Conservation (phyloP, 768 basidiomycete genomes). For the Lactarius quietus region DNA sequence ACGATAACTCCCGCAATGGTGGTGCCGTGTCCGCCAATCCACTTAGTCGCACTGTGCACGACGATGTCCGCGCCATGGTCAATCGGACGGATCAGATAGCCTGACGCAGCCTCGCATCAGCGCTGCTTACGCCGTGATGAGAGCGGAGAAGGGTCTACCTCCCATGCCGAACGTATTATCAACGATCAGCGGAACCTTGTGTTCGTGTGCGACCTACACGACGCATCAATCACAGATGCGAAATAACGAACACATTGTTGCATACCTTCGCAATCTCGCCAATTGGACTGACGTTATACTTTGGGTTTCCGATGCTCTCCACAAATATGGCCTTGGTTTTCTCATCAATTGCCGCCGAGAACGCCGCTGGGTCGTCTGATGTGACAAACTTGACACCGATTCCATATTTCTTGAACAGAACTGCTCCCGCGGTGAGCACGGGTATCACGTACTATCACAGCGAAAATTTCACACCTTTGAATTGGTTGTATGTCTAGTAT, state of each 20-base stretch:
- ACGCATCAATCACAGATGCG: background rate
- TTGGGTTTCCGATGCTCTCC: conserved; percentile 79
- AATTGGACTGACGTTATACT: conserved; percentile 61
- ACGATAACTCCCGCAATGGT: conserved; percentile 75
- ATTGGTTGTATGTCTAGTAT: conserved; percentile 63
- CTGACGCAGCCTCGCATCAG: conserved; percentile 15
- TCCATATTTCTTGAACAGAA: conserved; percentile 66
- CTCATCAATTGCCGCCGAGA: conserved; percentile 66
- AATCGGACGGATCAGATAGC: conserved; percentile 66
- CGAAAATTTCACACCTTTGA: conserved; percentile 47
- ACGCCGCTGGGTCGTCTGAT: conserved; percentile 51
- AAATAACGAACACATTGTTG: background rate
- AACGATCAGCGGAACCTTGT: conserved; percentile 73
- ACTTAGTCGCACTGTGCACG: conserved; percentile 79
- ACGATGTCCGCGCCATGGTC: conserved; percentile 76
- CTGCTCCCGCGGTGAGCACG: conserved; percentile 32
- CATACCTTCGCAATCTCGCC: conserved; percentile 63
- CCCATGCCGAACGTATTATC: conserved; percentile 80
- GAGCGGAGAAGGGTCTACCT: conserved; percentile 32
- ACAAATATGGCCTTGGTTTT: conserved; percentile 75
- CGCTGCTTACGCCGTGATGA: background rate
- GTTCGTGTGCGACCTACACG: conserved; percentile 60
- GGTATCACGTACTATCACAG: background rate
- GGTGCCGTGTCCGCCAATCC: conserved; percentile 81
- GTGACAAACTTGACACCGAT: conserved; percentile 64